Base-by-base conservation (phyloP, 2,329 filamentous ascomycete genomes). In the Catunica adiposa region DNA sequence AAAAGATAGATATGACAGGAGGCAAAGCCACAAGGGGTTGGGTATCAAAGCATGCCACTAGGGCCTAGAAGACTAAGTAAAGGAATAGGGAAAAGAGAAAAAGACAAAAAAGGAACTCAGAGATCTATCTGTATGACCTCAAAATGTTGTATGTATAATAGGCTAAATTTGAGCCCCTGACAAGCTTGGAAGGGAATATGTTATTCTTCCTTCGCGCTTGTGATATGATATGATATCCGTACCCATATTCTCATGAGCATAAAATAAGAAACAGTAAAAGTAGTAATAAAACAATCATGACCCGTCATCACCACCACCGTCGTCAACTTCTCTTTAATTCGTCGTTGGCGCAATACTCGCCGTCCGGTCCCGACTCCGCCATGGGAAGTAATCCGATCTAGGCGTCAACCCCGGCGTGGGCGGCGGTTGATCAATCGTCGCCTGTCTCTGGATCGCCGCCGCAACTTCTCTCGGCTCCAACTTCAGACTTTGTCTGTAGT, bases 401-500 rank as follows among this genome's bases (percentile, higher is more conserved):
- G 54, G 54, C 23, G 54, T 56, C 51, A 66, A 62, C 20, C 60
- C 63, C 51, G 60, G 63, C 11, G 61, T 62, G n/a, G 48, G 48
- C 31, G 63, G 62, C 11, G 65, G 54, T 31, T 47, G 44, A 44
- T 56, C 54, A n/a, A 40, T 8, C 23, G 53, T 29, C 54, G 60
- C 70, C 60, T 62, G 66, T 25, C 57, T 67, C 62, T 63, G 71
- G 57, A 57, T 62, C 55, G 65, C 61, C 3, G 62, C 59, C 22
- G 63, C 68, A 38, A 59, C 65, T 63, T 85, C 82, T 50, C 83
- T 76, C 8, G 89, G 89, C 66, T 96, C 89, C 23, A 95, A 75
- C 26, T 89, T 70, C 47, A 94, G 73, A 59, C 87, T 94, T 64
- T 90, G 88, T 61, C 89, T 82, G 67, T 94, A 94, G 66, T 80